phyloP scores from a whole-genome alignment of 176 grass and related monocot species.

The Pharus latifolius region DNA sequence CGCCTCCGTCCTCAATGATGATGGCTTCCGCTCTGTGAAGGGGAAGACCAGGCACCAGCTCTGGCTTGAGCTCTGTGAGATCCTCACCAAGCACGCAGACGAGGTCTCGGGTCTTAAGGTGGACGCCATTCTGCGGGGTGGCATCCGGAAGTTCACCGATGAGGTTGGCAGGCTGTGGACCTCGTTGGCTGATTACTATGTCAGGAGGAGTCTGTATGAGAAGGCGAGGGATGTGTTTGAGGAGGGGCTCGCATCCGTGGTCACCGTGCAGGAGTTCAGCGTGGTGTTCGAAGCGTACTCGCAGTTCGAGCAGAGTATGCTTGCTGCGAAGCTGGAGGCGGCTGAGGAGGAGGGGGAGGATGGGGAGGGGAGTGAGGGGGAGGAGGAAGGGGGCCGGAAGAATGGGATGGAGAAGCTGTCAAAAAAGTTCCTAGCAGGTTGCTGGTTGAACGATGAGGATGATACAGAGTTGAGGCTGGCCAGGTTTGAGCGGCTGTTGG shows the following conservation, averaged over 20 bases:
- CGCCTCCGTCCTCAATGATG: conserved; percentile 57
- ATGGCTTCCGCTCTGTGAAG: conserved; percentile 68
- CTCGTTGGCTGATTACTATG: conserved; percentile 69
- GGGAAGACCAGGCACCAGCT: conserved; percentile 77
- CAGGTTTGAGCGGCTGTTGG: conserved; percentile 62
- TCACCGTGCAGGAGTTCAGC: conserved; percentile 71
- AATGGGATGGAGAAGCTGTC: conserved; percentile 38
- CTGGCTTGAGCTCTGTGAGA: conserved; percentile 73
- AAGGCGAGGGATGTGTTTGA: conserved; percentile 70
- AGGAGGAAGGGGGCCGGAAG: conserved; percentile 26
- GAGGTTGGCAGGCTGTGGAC: conserved; percentile 84
- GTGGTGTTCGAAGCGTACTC: conserved; percentile 76
- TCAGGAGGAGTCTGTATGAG: conserved; percentile 60
- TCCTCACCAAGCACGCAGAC: conserved; percentile 70
- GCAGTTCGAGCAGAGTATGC: conserved; percentile 79
- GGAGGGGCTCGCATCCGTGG: conserved; percentile 59
- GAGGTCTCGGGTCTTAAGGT: conserved; percentile 71
- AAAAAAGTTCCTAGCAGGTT: conserved; percentile 51
- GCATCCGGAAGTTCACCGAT: conserved; percentile 65
- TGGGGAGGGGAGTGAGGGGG: conserved; percentile 10
- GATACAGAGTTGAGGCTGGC: conserved; percentile 70
- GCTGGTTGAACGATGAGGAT: conserved; percentile 71
- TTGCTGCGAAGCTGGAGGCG: conserved; percentile 65
- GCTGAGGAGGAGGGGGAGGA: conserved; percentile 42
- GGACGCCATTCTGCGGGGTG: conserved; percentile 57